These are phyloP conservation scores for Phenoliferia sp. DNA, from an alignment of 1,284 basidiomycete species.

Conservation along the genomic window DNA sequence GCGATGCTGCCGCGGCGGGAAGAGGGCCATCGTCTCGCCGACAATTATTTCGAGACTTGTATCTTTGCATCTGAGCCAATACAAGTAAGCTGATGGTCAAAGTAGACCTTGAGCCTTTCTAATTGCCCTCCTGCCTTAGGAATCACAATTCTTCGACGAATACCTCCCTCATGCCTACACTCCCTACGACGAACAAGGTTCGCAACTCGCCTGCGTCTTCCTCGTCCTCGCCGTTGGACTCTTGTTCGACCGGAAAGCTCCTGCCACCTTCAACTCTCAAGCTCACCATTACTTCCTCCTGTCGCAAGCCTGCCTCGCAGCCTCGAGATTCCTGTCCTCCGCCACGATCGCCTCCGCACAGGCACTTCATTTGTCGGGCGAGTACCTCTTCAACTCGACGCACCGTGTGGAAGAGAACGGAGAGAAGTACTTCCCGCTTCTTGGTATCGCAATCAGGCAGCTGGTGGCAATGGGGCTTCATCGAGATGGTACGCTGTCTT, in stretches of 20 bases:
- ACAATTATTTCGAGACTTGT: conserved; percentile 21
- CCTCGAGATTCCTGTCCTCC: conserved; percentile 22
- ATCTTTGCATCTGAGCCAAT: conserved; percentile 22
- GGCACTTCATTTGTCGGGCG: conserved; percentile 34
- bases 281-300: conserved; percentile 28
- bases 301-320: conserved; percentile 25
- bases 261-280: conserved; percentile 24
- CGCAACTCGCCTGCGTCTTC: conserved; percentile 36
- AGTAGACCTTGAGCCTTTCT: neutral
- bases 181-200: conserved; percentile 12
- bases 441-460: conserved; percentile 29
- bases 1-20: conserved; percentile 5
- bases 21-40: conserved; percentile 4
- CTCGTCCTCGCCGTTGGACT: conserved; percentile 35
- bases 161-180: conserved; percentile 21
- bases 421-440: conserved; percentile 35
- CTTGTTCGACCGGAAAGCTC: conserved; percentile 33
- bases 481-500: conserved; percentile 23
- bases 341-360: conserved; percentile 15
- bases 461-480: conserved; percentile 30
- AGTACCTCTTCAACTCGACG: conserved; percentile 34
- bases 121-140: neutral
- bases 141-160: conserved; percentile 20
- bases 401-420: conserved; percentile 35
- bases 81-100: neutral